phyloP scores from a whole-genome alignment of 2,329 filamentous ascomycete species.

The Davidsoniella australis region DNA sequence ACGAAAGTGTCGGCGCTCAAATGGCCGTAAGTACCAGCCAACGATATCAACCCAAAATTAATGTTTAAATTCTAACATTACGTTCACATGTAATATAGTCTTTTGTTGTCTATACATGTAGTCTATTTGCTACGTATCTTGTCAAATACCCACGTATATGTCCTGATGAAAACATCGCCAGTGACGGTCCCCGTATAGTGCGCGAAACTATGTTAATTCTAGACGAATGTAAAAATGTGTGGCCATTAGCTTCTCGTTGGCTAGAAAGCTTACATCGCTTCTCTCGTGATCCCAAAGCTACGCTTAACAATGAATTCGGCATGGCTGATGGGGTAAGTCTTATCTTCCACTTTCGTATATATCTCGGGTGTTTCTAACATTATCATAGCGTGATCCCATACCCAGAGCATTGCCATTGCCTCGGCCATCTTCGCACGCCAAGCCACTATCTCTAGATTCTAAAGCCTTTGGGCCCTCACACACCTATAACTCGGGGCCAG shows the following conservation, averaged over 20 bases:
- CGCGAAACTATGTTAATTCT: constrained; percentile 28
- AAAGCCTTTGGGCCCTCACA: neutral
- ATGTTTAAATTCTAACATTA: neutral
- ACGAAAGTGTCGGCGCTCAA: constrained; percentile 34
- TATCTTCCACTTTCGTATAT: neutral
- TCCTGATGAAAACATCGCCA: constrained; percentile 23
- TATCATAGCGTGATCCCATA: neutral
- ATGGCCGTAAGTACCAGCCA: constrained; percentile 26
- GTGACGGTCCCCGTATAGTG: constrained; percentile 29
- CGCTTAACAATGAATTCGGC: constrained; percentile 23
- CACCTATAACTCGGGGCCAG: neutral
- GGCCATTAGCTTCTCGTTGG: constrained; percentile 37
- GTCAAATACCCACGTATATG: constrained; percentile 34
- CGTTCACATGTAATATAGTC: constrained; percentile 17
- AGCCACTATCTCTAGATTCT: neutral
- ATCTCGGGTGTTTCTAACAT: neutral
- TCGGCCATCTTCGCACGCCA: neutral
- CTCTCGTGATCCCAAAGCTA: constrained; percentile 2
- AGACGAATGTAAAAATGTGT: constrained; percentile 30
- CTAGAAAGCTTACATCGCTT: constrained; percentile 15
- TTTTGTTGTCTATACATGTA: constrained; percentile 39
- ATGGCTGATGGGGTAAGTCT: constrained; percentile 29
- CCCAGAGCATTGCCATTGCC: neutral
- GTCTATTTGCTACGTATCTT: constrained; percentile 33
- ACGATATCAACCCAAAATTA: neutral